phyloP scores from a whole-genome alignment of 2,329 filamentous ascomycete genomes.

The Pestalotiopsis sp. region DNA sequence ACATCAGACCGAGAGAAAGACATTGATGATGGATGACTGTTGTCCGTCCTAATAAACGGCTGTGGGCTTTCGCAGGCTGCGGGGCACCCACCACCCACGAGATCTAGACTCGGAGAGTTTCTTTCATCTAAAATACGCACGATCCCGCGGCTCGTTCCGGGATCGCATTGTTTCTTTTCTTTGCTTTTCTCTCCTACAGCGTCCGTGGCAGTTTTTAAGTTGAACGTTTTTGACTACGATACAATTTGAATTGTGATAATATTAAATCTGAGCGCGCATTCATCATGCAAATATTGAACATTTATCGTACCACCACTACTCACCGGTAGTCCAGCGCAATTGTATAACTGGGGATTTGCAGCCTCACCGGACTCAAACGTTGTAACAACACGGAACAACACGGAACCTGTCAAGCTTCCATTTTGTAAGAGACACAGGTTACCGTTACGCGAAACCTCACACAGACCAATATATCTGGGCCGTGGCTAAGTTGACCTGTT shows the following conservation, averaged over 20 bases:
- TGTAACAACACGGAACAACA: neutral
- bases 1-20: neutral
- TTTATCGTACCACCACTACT: neutral
- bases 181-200: neutral
- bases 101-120: conserved; percentile 4
- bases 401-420: neutral
- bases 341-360: neutral
- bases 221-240: neutral
- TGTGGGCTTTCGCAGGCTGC: neutral
- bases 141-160: conserved; percentile 1
- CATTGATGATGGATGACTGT: neutral
- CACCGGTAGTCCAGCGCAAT: neutral
- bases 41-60: neutral
- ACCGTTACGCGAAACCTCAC: neutral
- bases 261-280: neutral
- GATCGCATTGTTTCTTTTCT: conserved; percentile 2
- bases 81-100: neutral
- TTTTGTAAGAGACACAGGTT: neutral
- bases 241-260: neutral
- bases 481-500: neutral
- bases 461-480: neutral
- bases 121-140: neutral
- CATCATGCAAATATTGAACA: neutral
- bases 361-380: neutral
- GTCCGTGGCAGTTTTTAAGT: neutral